Conservation (phyloP, 202 grass and related monocot genomes). For the Hordeum pubiflorum region DNA sequence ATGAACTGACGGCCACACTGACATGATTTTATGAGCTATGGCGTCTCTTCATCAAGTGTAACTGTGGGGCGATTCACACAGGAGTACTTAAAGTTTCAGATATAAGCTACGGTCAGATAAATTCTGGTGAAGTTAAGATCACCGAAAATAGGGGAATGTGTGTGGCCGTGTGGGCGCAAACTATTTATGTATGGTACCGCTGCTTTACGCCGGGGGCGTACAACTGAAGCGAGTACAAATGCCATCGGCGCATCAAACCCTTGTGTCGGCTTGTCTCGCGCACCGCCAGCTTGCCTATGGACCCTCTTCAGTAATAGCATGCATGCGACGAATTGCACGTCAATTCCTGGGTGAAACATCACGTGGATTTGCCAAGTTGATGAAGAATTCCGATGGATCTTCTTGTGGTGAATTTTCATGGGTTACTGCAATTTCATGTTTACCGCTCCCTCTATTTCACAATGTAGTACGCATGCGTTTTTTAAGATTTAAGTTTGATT, state of each 20-base stretch:
- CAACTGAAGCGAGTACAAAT: background rate
- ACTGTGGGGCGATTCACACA: too few relatives aligned
- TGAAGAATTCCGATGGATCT: too few relatives aligned
- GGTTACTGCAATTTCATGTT: too few relatives aligned
- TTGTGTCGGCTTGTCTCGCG: slow-evolving; percentile 10
- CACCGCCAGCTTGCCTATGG: background rate
- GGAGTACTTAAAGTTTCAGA: background rate
- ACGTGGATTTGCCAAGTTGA: too few relatives aligned
- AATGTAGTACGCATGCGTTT: too few relatives aligned
- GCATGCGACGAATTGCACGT: too few relatives aligned
- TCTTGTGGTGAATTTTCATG: too few relatives aligned
- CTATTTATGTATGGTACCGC: background rate
- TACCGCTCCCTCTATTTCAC: too few relatives aligned
- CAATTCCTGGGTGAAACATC: too few relatives aligned
- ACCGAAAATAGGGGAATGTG: background rate
- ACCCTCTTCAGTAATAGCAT: background rate
- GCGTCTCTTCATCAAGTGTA: background rate
- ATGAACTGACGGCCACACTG: background rate
- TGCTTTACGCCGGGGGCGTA: background rate
- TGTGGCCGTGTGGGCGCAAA: background rate
- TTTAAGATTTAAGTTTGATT: too few relatives aligned
- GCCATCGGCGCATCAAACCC: background rate
- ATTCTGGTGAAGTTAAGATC: too few relatives aligned
- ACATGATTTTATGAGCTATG: background rate
- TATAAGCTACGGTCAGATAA: background rate